Percentiles rank a stretch among this genome's conserved stretches.
phyloP scores from a whole-genome alignment of 441 rosid species.

The Syzygium syzygioides region DNA sequence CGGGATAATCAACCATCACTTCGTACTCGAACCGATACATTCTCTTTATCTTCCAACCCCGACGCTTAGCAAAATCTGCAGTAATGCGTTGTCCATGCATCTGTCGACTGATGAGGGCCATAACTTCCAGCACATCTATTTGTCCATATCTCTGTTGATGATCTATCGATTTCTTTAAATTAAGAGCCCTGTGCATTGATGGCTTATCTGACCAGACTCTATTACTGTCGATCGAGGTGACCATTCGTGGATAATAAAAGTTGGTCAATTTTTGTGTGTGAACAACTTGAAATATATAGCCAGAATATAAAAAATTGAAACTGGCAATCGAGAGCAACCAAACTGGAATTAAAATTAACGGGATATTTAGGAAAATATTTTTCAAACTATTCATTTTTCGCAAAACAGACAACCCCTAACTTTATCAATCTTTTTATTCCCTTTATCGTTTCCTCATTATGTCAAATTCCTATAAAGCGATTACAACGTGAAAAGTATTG shows the following conservation, averaged over 20 bases:
- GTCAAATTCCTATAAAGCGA: no score
- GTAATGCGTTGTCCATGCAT: not conserved
- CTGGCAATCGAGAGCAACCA: not conserved
- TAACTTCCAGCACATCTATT: not conserved
- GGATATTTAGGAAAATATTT: not conserved
- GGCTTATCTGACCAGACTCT: not conserved
- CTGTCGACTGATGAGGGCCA: not conserved
- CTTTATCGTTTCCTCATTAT: no score
- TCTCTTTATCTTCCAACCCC: not conserved
- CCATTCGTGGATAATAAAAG: not conserved
- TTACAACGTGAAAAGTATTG: no score
- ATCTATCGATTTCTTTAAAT: not conserved
- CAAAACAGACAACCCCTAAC: no score
- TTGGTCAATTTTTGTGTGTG: not conserved
- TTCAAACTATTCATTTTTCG: no score
- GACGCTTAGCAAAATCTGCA: no score
- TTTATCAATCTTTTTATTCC: no score
- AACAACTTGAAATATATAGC: not conserved
- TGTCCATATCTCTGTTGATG: not conserved
- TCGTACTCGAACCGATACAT: not conserved
- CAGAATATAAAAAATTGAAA: no score
- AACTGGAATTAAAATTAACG: not conserved
- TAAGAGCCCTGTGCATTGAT: not conserved
- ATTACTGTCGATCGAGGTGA: not conserved
- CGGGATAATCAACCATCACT: not conserved